phyloP scores from a whole-genome alignment of 2,329 filamentous ascomycete species.

The Allantophomopsis lycopodina region DNA sequence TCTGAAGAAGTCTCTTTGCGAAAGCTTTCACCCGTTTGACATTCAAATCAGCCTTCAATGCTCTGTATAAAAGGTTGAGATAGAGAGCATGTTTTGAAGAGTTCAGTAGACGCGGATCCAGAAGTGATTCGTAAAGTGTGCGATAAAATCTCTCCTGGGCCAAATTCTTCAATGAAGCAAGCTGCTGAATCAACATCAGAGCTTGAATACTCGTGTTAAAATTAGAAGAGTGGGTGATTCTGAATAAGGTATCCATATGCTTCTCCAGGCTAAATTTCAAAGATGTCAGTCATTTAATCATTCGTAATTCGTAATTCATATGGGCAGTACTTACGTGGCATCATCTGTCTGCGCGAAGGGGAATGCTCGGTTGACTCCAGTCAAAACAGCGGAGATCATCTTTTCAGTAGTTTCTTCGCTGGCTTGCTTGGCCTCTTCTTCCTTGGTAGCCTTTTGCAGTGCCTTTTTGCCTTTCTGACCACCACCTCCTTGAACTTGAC shows the following conservation, averaged over 20 bases:
- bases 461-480: conserved; percentile 36
- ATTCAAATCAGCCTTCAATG: conserved; percentile 82
- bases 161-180: conserved; percentile 67
- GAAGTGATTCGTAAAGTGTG: conserved; percentile 84
- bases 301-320: neutral
- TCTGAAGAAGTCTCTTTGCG: conserved; percentile 81
- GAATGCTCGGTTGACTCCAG: conserved; percentile 89
- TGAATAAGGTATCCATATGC: conserved; percentile 88
- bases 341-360: conserved; percentile 80
- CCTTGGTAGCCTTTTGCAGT: conserved; percentile 22
- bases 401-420: conserved; percentile 58
- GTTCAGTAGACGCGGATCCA: conserved; percentile 75
- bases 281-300: conserved; percentile 9
- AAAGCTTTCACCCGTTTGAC: conserved; percentile 90
- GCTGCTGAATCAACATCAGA: conserved; percentile 85
- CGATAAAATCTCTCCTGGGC: conserved; percentile 87
- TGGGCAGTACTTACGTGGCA: conserved; percentile 39
- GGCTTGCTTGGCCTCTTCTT: conserved; percentile 21
- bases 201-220: conserved; percentile 98
- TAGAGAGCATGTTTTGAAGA: conserved; percentile 96
- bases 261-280: conserved; percentile 50
- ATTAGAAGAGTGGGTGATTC: conserved; percentile 92
- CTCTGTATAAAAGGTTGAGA: conserved; percentile 78
- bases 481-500: conserved; percentile 37
- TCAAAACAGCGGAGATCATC: conserved; percentile 79